Base-by-base conservation (phyloP, 2,329 filamentous ascomycete genomes). In the Ophiocordyceps camponoti-leonardi region DNA sequence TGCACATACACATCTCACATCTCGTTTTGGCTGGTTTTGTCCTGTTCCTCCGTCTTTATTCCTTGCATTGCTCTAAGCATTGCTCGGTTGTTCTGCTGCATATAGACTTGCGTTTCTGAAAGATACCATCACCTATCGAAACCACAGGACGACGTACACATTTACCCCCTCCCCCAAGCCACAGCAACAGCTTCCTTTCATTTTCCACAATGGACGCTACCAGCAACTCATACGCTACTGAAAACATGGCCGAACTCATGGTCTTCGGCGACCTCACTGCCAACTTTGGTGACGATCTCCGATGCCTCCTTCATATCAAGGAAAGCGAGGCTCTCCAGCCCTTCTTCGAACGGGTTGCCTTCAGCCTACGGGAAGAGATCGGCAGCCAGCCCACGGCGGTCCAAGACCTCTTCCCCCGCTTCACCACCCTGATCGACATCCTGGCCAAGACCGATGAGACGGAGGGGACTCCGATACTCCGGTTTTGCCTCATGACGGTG, bases 391-490 rank as follows among this genome's bases (percentile, higher is more conserved):
- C 50, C 8, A 46, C 47, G 1, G 31, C 46, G 4, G 40, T 48
- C 4, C 54, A 55, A 35, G 42, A 42, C 2, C 28, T 55, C 18
- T 58, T 58, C 41, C 55, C 56, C 41, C 51, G 49, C 3, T 58
- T 58, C 41, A 56, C 55, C 1, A 56, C 55, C 1, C 52, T 58
- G 6, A 51, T 56, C 19, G 56, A 58, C 16, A 44, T 58, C 4
- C 47, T 52, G 3, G 50, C 54, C 6, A 54, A 48, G 26, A 45
- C 50, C 4, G 49, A 48, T 8, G 50, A 54, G 14, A 52, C 50
- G 4, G 45, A 49, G 14, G 52, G 50, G 20, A 48, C 46, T 10
- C 49, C 48, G 11, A 46, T 50, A 12, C 44, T 56, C 28, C 48
- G 44, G n/a, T 53, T 55, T 14, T 56, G 50, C 33, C 52, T 56